Base-by-base conservation (phyloP, 1,284 basidiomycete species). In the Mrakiaceae sp. region DNA sequence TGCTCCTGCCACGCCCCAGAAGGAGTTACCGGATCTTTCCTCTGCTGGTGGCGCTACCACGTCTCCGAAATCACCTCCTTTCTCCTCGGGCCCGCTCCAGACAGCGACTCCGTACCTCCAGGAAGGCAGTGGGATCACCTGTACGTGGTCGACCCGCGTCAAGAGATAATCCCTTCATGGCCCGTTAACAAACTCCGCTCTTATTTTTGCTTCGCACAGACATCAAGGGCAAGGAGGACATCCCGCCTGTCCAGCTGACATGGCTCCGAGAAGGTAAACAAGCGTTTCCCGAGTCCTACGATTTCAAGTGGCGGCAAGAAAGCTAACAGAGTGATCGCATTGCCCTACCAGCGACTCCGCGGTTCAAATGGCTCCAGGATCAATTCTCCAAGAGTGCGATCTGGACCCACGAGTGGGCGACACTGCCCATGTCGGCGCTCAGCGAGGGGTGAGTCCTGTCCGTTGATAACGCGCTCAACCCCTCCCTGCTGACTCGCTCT, bases 371-470 rank as follows among this genome's bases (percentile, higher is more conserved):
- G 57, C 46, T 58, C 6, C 44, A 47, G 44, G 49, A 44, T 44
- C 56, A 58, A 27, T 58, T 58, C 57, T 48, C 44, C n/a, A 48
- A 58, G 57, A 58, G 57, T 52, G 51, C 60, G 5, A 85, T 87
- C 68, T 89, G 89, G 70, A 87, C 91, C 56, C 85, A 93, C 70
- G 88, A 91, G 74, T 91, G 90, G 70, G 90, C 88, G 8, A 88
- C 88, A 4, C 77, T 81, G 66, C 87, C 89, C 2, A 78, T 93
- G 64, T 88, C 91, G 75, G 84, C 88, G 72, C 88, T 91, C 63
- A 88, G 90, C 86, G 87, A 90, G 72, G 81, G 84, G 59, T 78
- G 40, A 55, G 61, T 51, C 8, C 39, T 10, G 6, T 42, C 40
- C 57, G 44, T 48, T 58, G 3, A 7, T 27, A 48, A 14, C 47